A percentile compares a stretch with the other conserved stretches of the same genome.
These are phyloP conservation scores for Thalassia testudinum DNA, from an alignment of 116 monocot species.

Conservation along the genomic window DNA sequence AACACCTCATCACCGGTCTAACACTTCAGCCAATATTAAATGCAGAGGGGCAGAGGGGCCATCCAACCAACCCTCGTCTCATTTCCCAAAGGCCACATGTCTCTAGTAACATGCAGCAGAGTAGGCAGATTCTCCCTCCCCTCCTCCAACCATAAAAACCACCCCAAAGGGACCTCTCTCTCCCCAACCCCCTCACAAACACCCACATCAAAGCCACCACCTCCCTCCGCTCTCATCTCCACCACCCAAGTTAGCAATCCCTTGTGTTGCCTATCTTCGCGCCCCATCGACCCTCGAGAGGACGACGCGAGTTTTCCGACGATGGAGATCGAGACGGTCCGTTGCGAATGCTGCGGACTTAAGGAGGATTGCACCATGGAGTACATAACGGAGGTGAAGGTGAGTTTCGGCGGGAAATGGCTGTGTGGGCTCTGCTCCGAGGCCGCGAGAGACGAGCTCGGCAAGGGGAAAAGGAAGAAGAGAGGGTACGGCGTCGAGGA, in stretches of 20 bases:
- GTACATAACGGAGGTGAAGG: slow-evolving; percentile 32
- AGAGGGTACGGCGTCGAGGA: slow-evolving; percentile 11
- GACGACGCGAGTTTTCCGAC: background rate
- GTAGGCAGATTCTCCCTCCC: background rate
- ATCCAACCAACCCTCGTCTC: slow-evolving; percentile 2
- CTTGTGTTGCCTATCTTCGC: background rate
- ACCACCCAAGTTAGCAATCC: background rate
- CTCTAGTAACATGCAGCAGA: background rate
- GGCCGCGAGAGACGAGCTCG: slow-evolving; percentile 35
- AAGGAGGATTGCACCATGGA: slow-evolving; percentile 47
- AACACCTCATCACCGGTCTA: too few species aligned
- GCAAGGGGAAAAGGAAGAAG: slow-evolving; percentile 9
- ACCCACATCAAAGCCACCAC: background rate
- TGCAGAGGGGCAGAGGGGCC: background rate
- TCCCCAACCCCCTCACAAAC: background rate
- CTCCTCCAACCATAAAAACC: slow-evolving; percentile 3
- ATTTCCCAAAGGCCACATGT: background rate
- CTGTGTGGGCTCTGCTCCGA: slow-evolving; percentile 53
- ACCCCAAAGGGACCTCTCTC: background rate
- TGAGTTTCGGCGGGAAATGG: slow-evolving; percentile 32
- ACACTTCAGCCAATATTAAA: too few species aligned
- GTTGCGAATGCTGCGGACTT: slow-evolving; percentile 41
- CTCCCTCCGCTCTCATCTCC: background rate
- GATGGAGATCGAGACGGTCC: slow-evolving; percentile 28
- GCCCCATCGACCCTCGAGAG: background rate